Conservation (phyloP, 768 basidiomycete genomes). For the Lactifluus piperatus region DNA sequence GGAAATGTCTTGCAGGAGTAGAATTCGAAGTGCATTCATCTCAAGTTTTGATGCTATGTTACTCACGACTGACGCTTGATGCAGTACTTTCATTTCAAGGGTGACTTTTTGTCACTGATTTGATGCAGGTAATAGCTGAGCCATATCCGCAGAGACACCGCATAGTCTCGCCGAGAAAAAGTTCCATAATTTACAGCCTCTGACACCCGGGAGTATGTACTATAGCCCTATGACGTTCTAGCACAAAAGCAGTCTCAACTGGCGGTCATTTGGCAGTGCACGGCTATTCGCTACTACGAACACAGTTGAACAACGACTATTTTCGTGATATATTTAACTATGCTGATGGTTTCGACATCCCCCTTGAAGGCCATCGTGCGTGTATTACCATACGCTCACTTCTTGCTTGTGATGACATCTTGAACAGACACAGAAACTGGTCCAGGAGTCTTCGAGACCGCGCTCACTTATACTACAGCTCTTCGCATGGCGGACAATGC, state of each 20-base stretch:
- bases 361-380: constrained; percentile 80
- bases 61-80: neutral
- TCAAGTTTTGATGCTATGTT: neutral
- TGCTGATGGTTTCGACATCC: constrained; percentile 60
- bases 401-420: neutral
- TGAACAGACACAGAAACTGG: constrained; percentile 83
- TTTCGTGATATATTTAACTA: constrained; percentile 85
- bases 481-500: constrained; percentile 86
- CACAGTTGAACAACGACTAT: constrained; percentile 82
- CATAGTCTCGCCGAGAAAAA: constrained; percentile 66
- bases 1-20: constrained; percentile 71
- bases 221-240: neutral
- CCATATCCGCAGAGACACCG: constrained; percentile 58
- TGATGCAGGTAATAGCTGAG: constrained; percentile 1
- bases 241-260: neutral
- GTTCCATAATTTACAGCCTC: constrained; percentile 60
- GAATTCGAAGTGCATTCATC: constrained; percentile 72
- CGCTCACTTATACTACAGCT: constrained; percentile 75
- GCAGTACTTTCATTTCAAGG: constrained; percentile 88
- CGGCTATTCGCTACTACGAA: constrained; percentile 89
- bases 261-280: constrained; percentile 55
- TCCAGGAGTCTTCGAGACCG: constrained; percentile 81
- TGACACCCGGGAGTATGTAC: constrained; percentile 87
- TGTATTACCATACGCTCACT: neutral
- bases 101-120: constrained; percentile 28